phyloP scores from a whole-genome alignment of 345 rosid genomes.

The Barbarea vulgaris region DNA sequence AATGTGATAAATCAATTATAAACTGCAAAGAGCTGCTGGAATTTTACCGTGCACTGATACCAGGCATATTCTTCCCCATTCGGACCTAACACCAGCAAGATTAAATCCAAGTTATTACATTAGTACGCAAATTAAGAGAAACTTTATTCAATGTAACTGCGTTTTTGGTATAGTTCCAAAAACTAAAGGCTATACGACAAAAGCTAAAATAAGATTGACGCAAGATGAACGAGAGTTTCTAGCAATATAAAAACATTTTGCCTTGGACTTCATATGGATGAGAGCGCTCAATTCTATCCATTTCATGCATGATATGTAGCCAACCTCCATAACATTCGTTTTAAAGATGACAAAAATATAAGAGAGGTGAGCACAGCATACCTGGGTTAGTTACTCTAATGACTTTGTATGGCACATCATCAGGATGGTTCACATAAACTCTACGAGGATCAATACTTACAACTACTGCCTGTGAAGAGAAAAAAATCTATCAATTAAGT shows the following conservation, averaged over 20 bases:
- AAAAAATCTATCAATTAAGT: conserved; percentile 3
- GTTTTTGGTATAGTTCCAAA: not conserved
- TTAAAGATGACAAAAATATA: conserved; percentile 1
- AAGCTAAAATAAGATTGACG: not conserved
- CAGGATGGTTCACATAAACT: conserved; percentile 68
- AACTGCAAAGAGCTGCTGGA: conserved; percentile 17
- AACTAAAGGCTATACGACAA: not conserved
- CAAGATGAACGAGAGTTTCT: not conserved
- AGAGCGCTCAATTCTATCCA: not conserved
- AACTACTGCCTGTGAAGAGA: conserved; percentile 84
- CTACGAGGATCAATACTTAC: conserved; percentile 97
- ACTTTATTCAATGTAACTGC: not conserved
- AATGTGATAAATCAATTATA: not conserved
- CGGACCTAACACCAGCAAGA: conserved; percentile 59
- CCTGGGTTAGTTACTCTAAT: conserved; percentile 70
- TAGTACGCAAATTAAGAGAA: conserved; percentile 10
- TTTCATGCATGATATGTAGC: not conserved
- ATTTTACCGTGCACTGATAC: conserved; percentile 96
- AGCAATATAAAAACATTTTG: not conserved
- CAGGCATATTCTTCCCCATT: conserved; percentile 93
- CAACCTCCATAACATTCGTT: not conserved
- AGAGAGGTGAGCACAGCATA: conserved; percentile 35
- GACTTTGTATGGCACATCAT: conserved; percentile 74
- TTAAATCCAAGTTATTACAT: conserved; percentile 5
- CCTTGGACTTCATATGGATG: conserved; percentile 6